Evolutionary conservation across 805 yeast species (phyloP), one percentile per base, ranked within the genome.

Genomic region (Teunomyces tritomae): DNA sequence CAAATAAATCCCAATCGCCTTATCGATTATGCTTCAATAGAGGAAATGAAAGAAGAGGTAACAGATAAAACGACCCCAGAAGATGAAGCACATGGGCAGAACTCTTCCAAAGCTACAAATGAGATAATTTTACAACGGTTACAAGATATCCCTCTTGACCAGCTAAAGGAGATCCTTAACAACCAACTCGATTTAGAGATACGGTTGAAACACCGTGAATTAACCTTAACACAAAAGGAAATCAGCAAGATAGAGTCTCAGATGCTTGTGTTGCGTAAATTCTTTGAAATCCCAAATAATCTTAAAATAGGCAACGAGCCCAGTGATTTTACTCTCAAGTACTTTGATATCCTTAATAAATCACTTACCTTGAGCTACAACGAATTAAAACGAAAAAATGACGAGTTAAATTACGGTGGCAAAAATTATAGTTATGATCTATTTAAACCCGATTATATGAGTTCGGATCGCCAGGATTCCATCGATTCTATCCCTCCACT

Each of bases 181-280:
- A 68, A 77, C 49, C 82, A 80, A 53, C 65, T 83, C 14, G 84
- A 83, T 57, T 58, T 83, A 39, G 87, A 83, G 54, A 80, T 83
- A 9, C 57, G 84, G 27, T 63, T 84, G 43, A 83, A 80, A 46
- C 85, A 83, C 61, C 73, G 77, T 48, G 87, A 84, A 58, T 59
- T 76, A 39, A 66, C 71, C 33, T 59, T 74, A 16, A 70, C 82
- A 1, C 77, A 79, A 45, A 72, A 73, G 35, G 87, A 83, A 54
- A 70, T 82, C 1, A 73, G 76, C 10, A 79, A 79, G 52, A 79
- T 83, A 29, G 83, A 82, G 57, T 73, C 84, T 1, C 83, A 82
- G 52, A 66, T 84, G 73, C 65, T 76, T 8, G 70, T 80, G 2
- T 56, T 84, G 49, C 68, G 81, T 45, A 74, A 74, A 44, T 70